These are phyloP conservation scores for Phaeosphaeriaceae sp. DNA, from an alignment of 2,329 filamentous ascomycete species.

Conservation along the genomic window DNA sequence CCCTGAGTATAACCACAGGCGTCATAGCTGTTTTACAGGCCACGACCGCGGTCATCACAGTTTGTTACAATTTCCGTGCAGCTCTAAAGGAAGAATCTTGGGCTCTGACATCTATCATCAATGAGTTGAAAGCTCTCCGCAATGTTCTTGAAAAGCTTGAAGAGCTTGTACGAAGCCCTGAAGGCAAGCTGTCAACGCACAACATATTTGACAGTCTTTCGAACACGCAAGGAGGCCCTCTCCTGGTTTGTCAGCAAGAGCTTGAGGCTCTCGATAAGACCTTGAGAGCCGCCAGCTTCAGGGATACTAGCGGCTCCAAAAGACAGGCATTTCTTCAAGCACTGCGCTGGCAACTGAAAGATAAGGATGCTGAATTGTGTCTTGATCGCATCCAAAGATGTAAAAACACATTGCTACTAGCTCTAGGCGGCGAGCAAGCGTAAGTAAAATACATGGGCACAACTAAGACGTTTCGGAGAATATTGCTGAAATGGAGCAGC, in stretches of 20 bases:
- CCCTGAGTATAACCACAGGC: conserved; percentile 6
- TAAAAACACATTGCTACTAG: conserved; percentile 1
- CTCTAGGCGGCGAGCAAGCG: conserved; percentile 4
- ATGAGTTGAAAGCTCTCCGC: conserved; percentile 8
- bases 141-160: conserved; percentile 7
- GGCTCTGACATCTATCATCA: conserved; percentile 4
- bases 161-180: background rate
- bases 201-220: background rate
- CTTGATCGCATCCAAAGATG: conserved; percentile 4
- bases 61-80: conserved; percentile 9
- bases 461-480: background rate
- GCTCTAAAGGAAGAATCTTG: conserved; percentile 4
- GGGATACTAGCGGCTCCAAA: background rate
- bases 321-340: conserved; percentile 3
- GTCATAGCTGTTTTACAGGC: conserved; percentile 6
- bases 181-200: background rate
- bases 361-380: conserved; percentile 5
- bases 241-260: background rate
- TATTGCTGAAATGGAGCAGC: background rate
- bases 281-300: background rate
- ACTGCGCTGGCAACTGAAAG: conserved; percentile 8
- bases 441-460: background rate
- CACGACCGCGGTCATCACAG: conserved; percentile 5
- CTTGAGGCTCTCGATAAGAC: too few species aligned
- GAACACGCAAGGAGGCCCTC: background rate